phyloP scores from a whole-genome alignment of 345 rosid species.

The Cardiospermum halicacabum region DNA sequence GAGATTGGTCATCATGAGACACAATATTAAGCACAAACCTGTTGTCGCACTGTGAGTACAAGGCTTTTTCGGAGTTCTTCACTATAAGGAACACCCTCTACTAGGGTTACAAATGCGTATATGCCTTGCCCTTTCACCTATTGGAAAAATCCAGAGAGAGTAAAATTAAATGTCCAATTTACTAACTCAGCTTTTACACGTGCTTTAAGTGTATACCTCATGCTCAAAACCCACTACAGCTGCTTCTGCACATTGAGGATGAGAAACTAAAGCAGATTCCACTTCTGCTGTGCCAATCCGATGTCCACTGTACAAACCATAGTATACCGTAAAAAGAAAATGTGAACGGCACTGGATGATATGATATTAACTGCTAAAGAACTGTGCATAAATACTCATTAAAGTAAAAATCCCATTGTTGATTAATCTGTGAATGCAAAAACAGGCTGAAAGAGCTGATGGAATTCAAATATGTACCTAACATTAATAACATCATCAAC shows the following conservation, averaged over 20 bases:
- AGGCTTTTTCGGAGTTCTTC: constrained; percentile 85
- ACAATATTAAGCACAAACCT: constrained; percentile 39
- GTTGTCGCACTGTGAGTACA: constrained; percentile 63
- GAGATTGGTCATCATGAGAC: neutral
- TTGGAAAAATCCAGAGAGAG: constrained; percentile 11
- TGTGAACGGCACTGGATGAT: neutral
- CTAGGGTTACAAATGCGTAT: constrained; percentile 92
- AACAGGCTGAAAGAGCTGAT: neutral
- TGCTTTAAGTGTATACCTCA: constrained; percentile 49
- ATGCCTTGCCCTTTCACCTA: constrained; percentile 97
- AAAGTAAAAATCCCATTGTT: no score
- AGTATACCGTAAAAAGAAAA: constrained; percentile 1
- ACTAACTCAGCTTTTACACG: neutral
- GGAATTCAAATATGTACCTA: constrained; percentile 44
- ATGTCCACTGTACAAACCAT: constrained; percentile 69
- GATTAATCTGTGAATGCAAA: neutral
- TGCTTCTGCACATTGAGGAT: constrained; percentile 96
- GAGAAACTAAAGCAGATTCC: constrained; percentile 96
- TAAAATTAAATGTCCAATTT: constrained; percentile 1
- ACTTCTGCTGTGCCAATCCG: constrained; percentile 99
- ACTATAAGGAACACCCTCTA: constrained; percentile 80
- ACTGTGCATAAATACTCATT: neutral
- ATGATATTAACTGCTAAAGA: neutral
- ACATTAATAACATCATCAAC: constrained; percentile 99
- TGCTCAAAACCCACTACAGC: constrained; percentile 96